Percentiles rank a stretch among this genome's conserved stretches.
Evolutionary conservation across 2,329 filamentous ascomycete genomes (phyloP).

Genomic region (Penicillium sp.): DNA sequence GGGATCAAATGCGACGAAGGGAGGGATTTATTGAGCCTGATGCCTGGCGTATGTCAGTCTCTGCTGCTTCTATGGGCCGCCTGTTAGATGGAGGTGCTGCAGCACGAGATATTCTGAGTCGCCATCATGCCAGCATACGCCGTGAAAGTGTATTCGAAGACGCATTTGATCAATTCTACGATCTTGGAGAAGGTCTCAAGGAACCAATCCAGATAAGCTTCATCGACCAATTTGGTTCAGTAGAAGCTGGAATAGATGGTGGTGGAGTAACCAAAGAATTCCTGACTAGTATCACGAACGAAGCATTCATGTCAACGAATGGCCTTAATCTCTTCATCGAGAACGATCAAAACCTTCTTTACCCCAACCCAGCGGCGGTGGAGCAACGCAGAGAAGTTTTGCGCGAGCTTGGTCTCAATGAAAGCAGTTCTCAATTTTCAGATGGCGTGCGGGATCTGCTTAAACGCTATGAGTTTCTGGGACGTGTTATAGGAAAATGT

Average conservation of each 20-base stretch:
- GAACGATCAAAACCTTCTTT: constrained; percentile 81
- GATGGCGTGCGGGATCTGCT: constrained; percentile 59
- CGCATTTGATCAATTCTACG: constrained; percentile 78
- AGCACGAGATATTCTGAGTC: constrained; percentile 42
- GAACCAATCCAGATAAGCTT: constrained; percentile 97
- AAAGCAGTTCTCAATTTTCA: constrained; percentile 56
- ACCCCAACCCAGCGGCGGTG: constrained; percentile 76
- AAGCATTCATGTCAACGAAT: constrained; percentile 67
- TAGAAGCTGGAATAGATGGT: constrained; percentile 92
- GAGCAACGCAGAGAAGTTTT: constrained; percentile 64
- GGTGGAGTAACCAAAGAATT: constrained; percentile 98
- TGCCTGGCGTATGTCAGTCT: constrained; percentile 63
- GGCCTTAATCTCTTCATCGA: constrained; percentile 68
- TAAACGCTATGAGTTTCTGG: constrained; percentile 81
- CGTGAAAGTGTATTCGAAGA: constrained; percentile 79
- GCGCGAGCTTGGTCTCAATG: constrained; percentile 48
- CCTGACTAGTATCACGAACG: constrained; percentile 77
- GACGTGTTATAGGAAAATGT: constrained; percentile 91
- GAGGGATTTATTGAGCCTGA: constrained; percentile 68
- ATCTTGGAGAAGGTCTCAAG: constrained; percentile 76
- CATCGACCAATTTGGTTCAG: constrained; percentile 79
- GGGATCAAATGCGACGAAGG: constrained; percentile 72
- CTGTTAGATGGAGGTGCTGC: constrained; percentile 37
- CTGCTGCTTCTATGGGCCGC: constrained; percentile 40
- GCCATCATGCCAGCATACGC: constrained; percentile 74